Conservation (phyloP, 495 filamentous ascomycete genomes). For the Podospora pseudocomata region DNA sequence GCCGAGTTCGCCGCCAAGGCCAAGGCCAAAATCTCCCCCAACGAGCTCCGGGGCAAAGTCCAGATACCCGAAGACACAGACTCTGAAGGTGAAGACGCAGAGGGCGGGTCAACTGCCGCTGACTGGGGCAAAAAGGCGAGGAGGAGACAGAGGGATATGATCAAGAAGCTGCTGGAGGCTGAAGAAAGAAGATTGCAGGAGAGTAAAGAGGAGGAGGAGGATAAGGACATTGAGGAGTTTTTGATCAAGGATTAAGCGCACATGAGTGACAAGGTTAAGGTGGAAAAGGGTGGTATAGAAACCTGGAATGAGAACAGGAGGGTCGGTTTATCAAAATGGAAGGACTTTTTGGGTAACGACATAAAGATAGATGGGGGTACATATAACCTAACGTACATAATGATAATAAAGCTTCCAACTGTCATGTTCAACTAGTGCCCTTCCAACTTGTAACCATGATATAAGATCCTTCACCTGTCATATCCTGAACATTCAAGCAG, state of each 20-base stretch:
- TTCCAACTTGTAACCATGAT: background rate
- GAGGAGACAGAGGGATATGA: conserved; percentile 58
- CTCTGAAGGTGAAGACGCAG: conserved; percentile 48
- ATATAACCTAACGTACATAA: background rate
- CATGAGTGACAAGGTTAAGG: no score
- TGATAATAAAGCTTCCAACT: background rate
- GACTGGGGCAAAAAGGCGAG: conserved; percentile 58
- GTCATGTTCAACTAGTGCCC: background rate
- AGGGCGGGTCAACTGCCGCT: conserved; percentile 39
- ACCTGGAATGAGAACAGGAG: no score
- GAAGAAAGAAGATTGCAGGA: conserved; percentile 47
- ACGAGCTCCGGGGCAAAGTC: conserved; percentile 49
- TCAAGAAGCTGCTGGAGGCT: conserved; percentile 53
- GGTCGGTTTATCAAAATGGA: background rate
- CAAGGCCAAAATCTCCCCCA: conserved; percentile 44
- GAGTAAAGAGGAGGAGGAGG: conserved; percentile 54
- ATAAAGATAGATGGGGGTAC: background rate
- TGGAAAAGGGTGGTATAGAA: no score
- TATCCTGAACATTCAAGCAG: background rate
- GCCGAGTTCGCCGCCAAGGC: conserved; percentile 18
- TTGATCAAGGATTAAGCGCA: conserved; percentile 47
- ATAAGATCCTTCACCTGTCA: background rate
- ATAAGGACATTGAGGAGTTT: conserved; percentile 68
- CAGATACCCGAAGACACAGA: conserved; percentile 56
- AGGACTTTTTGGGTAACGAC: background rate